phyloP scores from a whole-genome alignment of 106 monocot species.

The Acanthochlamys bracteata region DNA sequence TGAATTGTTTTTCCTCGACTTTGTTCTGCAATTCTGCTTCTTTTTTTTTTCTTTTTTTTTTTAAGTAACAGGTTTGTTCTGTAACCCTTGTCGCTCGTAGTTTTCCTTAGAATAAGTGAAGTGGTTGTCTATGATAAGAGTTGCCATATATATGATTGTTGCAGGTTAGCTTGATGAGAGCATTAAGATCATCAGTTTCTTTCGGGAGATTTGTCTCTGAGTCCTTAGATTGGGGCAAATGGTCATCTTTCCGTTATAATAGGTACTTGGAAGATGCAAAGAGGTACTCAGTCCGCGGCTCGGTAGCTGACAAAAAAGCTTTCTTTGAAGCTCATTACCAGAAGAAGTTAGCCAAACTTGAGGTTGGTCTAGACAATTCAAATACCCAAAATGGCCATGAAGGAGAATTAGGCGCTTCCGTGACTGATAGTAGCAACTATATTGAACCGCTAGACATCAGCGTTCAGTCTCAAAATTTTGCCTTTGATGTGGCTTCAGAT shows the following conservation, averaged over 20 bases:
- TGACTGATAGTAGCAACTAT: background rate
- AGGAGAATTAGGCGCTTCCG: background rate
- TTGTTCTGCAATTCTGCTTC: background rate
- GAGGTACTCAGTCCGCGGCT: slow-evolving; percentile 45
- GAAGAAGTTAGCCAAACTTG: slow-evolving; percentile 26
- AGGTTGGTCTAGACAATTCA: slow-evolving; percentile 11
- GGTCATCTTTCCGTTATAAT: slow-evolving; percentile 69
- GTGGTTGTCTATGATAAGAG: no score
- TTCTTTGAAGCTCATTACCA: slow-evolving; percentile 67
- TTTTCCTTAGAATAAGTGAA: background rate
- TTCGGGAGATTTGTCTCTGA: slow-evolving; percentile 72
- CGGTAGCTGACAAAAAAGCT: slow-evolving; percentile 71
- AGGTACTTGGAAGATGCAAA: slow-evolving; percentile 63
- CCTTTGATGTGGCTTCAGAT: background rate
- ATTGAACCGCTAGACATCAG: background rate
- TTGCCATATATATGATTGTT: background rate
- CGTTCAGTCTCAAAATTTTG: background rate
- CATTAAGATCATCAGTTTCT: slow-evolving; percentile 53
- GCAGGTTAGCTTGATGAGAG: slow-evolving; percentile 9
- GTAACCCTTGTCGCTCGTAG: background rate
- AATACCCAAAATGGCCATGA: background rate
- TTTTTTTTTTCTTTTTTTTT: no score
- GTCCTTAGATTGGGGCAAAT: slow-evolving; percentile 77
- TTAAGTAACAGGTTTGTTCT: background rate
- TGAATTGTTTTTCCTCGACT: background rate